Base-by-base conservation (phyloP, 164 flowering plant genomes). In the Macadamia tetraphylla region DNA sequence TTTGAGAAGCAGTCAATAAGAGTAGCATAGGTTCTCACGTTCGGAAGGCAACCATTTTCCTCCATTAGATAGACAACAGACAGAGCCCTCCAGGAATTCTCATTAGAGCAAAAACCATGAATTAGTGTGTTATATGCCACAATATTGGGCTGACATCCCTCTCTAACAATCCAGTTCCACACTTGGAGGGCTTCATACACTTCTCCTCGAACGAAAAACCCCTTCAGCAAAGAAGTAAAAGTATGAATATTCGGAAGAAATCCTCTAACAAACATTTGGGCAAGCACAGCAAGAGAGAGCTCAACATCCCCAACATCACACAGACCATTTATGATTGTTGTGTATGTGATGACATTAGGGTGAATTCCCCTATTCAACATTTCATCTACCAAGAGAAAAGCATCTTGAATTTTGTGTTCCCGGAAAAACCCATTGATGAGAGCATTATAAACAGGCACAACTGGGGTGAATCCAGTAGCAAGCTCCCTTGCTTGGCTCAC, bases 261-360 rank as follows among this genome's bases (percentile, higher is more conserved):
- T 58, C 95, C 95, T 77, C 82, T 81, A 35, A 68, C 70, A 71
- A 82, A 77, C 95, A 92, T 89, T 67, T 74, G 80, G 15, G 83
- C 88, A 67, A 89, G 72, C 69, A 84, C 60, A 10, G 81, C 88
- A 68, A 86, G 73, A 70, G 91, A 70, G 69, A 76, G 51, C 35
- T 74, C 78, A 58, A 88, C 58, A 51, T 82, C 69, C 65, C 86
- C 89, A 32, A 48, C 53, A 64, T 73, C 85, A 67, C 78, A 84
- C n/a, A 89, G 80, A 60, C 80, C 73, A 71, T 79, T 82, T 11
- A 91, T 74, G 44, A 88, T 68, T 10, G 90, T 81, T 1, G 96
- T 81, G 71, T 85, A 89, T 0, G 97, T 85, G 56, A 88, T 74
- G 4, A 87, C 90, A 81, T 91, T 85, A 55, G 96, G 98, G 18